These are phyloP conservation scores for Moricandia arvensis DNA, from an alignment of 345 rosid genomes.

Conservation along the genomic window DNA sequence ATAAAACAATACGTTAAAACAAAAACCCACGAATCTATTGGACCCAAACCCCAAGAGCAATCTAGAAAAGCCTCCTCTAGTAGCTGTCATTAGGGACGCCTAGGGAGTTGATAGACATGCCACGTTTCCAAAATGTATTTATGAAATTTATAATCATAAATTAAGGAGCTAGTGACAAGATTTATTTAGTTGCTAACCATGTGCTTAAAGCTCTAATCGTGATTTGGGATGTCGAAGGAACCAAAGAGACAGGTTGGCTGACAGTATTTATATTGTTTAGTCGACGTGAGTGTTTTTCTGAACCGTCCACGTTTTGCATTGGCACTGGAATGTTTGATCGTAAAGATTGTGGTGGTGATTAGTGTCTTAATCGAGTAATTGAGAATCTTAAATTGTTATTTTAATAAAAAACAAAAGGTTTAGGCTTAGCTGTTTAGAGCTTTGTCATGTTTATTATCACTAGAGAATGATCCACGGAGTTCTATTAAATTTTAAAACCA, in stretches of 20 bases:
- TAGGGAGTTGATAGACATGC: slow-evolving; percentile 31
- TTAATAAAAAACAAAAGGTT: slow-evolving; percentile 21
- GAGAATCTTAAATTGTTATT: slow-evolving; percentile 46
- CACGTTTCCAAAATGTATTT: slow-evolving; percentile 30
- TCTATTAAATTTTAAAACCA: background rate
- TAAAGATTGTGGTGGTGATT: slow-evolving; percentile 31
- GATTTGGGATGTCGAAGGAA: slow-evolving; percentile 1
- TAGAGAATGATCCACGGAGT: background rate
- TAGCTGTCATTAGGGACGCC: slow-evolving; percentile 38
- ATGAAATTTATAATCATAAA: background rate
- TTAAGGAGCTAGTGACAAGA: slow-evolving; percentile 21
- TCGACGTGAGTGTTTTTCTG: slow-evolving; percentile 27
- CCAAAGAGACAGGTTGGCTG: slow-evolving; percentile 44
- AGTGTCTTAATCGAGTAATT: slow-evolving; percentile 34
- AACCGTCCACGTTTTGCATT: slow-evolving; percentile 38
- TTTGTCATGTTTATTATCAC: slow-evolving; percentile 37
- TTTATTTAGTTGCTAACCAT: slow-evolving; percentile 42
- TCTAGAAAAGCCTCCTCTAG: slow-evolving; percentile 33
- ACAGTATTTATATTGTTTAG: slow-evolving; percentile 10
- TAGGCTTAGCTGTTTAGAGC: slow-evolving; percentile 46
- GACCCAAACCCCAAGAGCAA: slow-evolving; percentile 37
- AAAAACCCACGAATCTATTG: slow-evolving; percentile 51
- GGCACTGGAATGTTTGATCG: slow-evolving; percentile 16
- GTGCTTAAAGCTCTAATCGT: slow-evolving; percentile 52
- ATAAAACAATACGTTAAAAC: background rate